A percentile compares a stretch with the other conserved stretches of the same genome.
These are phyloP conservation scores for Colletotrichum sp. DNA, from an alignment of 2,329 filamentous ascomycete species.

Conservation along the genomic window DNA sequence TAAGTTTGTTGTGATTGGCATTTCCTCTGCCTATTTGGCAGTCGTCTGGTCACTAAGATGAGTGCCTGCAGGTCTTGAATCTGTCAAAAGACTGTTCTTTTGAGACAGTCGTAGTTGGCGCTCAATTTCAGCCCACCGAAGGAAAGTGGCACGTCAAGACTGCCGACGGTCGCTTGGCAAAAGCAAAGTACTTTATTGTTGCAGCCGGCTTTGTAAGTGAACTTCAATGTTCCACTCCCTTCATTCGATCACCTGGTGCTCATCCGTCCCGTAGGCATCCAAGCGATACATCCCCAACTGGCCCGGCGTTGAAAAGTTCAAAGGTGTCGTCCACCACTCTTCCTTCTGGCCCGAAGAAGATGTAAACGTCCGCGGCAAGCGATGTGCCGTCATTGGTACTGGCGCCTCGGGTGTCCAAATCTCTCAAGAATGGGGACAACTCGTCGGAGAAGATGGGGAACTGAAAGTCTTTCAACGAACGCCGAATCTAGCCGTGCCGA, in stretches of 20 bases:
- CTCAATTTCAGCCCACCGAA: conserved; percentile 51
- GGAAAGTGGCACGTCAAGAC: conserved; percentile 57
- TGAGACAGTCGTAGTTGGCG: conserved; percentile 58
- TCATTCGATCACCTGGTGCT: not conserved
- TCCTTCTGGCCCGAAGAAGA: conserved; percentile 65
- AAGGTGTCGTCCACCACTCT: conserved; percentile 63
- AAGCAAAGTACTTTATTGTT: conserved; percentile 55
- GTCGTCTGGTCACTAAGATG: not conserved
- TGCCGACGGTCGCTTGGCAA: conserved; percentile 52
- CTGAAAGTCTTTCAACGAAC: conserved; percentile 70
- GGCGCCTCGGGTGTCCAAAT: conserved; percentile 70
- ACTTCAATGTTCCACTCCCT: not conserved
- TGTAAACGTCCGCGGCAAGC: conserved; percentile 62
- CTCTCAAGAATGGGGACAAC: conserved; percentile 59
- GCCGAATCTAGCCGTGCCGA: conserved; percentile 68
- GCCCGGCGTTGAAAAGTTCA: conserved; percentile 63
- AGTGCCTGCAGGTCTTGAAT: conserved; percentile 37
- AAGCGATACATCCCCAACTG: conserved; percentile 67
- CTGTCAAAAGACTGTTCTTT: conserved; percentile 63
- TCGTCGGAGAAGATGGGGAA: conserved; percentile 47
- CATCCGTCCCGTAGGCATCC: conserved; percentile 43
- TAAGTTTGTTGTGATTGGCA: not conserved
- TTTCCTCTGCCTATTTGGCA: not conserved
- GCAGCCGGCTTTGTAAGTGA: conserved; percentile 55
- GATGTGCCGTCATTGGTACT: conserved; percentile 67